These are phyloP conservation scores for grape (Vitis vinifera) DNA, from an alignment of 164 flowering plant species.

Conservation along the genomic window ASM3070453v1 NC_081809.1:3837501-3838000, in stretches of 20 bases:
- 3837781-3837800: conserved; percentile 82
- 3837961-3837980: conserved; percentile 69
- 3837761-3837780: conserved; percentile 85
- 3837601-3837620: conserved; percentile 84
- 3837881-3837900: conserved; percentile 33
- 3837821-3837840: conserved; percentile 79
- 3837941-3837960: conserved; percentile 41
- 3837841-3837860: conserved; percentile 49
- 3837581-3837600: conserved; percentile 86
- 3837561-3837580: conserved; percentile 38
- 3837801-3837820: conserved; percentile 87
- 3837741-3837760: conserved; percentile 78
- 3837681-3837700: conserved; percentile 75
- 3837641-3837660: conserved; percentile 87
- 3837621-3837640: conserved; percentile 76
- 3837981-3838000: conserved; percentile 63
- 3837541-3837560: conserved; percentile 18
- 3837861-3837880: conserved; percentile 35
- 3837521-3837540: too few relatives aligned
- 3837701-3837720: conserved; percentile 58
- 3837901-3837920: conserved; percentile 55
- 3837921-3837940: conserved; percentile 42
- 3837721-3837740: conserved; percentile 47
- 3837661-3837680: conserved; percentile 75
- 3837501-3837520: too few relatives aligned